These are phyloP conservation scores for Cardamine chenopodiifolia DNA, from an alignment of 345 rosid genomes.

Conservation along the genomic window DNA sequence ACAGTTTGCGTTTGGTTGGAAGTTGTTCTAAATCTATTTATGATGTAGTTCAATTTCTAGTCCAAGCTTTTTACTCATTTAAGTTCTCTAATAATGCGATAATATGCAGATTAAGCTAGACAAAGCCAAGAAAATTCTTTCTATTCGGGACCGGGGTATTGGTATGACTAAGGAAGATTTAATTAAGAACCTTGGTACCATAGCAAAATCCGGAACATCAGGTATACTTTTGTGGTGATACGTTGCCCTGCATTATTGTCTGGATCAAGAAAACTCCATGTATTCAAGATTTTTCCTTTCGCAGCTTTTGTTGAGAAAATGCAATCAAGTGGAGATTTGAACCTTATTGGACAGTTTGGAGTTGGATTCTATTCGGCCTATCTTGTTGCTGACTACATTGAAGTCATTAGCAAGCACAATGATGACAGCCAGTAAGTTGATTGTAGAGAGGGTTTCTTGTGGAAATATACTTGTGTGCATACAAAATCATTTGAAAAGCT, in stretches of 20 bases:
- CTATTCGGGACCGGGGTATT: slow-evolving; percentile 92
- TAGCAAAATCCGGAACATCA: slow-evolving; percentile 99
- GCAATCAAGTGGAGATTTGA: slow-evolving; percentile 94
- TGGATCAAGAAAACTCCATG: background rate
- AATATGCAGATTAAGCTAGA: slow-evolving; percentile 84
- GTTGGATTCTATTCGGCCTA: slow-evolving; percentile 99
- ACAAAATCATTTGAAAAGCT: slow-evolving; percentile 7
- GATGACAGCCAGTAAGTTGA: slow-evolving; percentile 85
- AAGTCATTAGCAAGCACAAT: slow-evolving; percentile 94
- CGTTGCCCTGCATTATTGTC: background rate
- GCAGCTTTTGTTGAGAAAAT: slow-evolving; percentile 97
- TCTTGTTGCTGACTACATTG: slow-evolving; percentile 95
- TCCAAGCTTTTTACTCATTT: background rate
- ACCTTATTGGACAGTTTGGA: slow-evolving; percentile 98
- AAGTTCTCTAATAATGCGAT: background rate
- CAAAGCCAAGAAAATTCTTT: slow-evolving; percentile 78
- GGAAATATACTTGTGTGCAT: slow-evolving; percentile 8
- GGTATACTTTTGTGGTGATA: slow-evolving; percentile 47
- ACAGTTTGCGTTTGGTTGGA: background rate
- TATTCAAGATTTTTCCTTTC: slow-evolving; percentile 9
- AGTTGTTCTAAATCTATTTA: background rate
- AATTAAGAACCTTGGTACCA: slow-evolving; percentile 96
- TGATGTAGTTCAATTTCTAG: background rate
- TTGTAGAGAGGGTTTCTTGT: background rate
- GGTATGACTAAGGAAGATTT: slow-evolving; percentile 99